Evolutionary conservation across 306 rosid genomes (phyloP).

Genomic region (Trifolium subterraneum): DNA sequence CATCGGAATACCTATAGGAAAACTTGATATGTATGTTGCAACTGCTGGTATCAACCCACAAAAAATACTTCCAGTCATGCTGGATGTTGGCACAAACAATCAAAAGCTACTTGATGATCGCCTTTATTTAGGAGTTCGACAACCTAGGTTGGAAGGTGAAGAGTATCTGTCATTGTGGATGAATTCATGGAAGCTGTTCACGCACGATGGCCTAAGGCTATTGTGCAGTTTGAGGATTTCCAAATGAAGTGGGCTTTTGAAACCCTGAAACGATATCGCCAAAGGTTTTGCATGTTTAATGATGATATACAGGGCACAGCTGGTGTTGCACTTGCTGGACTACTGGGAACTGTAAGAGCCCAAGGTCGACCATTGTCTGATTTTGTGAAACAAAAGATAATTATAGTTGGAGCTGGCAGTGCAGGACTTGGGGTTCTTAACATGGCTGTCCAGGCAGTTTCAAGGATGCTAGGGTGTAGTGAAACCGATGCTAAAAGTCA

Average conservation of each 20-base stretch:
- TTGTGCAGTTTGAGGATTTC: conserved; percentile 99
- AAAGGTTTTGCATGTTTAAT: conserved; percentile 93
- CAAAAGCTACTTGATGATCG: conserved; percentile 85
- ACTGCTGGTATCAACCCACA: conserved; percentile 98
- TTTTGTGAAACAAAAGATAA: conserved; percentile 88
- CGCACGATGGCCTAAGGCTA: conserved; percentile 98
- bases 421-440: conserved; percentile 98
- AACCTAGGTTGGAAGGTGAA: conserved; percentile 98
- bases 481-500: conserved; percentile 64
- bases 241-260: conserved; percentile 99
- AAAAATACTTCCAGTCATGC: conserved; percentile 92
- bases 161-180: conserved; percentile 91
- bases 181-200: conserved; percentile 97
- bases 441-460: conserved; percentile 81
- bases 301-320: conserved; percentile 99
- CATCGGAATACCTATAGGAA: conserved; percentile 96
- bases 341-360: conserved; percentile 92
- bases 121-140: conserved; percentile 96
- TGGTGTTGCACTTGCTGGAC: conserved; percentile 99
- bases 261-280: conserved; percentile 90
- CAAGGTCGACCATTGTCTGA: conserved; percentile 88
- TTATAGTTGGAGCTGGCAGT: conserved; percentile 98
- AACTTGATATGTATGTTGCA: conserved; percentile 98
- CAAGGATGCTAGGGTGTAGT: conserved; percentile 74
- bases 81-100: conserved; percentile 97